Percentiles rank a stretch among this genome's conserved stretches.
Evolutionary conservation across 1,139 yeast genomes (phyloP).

Genomic region (Geotrichum siamense): DNA sequence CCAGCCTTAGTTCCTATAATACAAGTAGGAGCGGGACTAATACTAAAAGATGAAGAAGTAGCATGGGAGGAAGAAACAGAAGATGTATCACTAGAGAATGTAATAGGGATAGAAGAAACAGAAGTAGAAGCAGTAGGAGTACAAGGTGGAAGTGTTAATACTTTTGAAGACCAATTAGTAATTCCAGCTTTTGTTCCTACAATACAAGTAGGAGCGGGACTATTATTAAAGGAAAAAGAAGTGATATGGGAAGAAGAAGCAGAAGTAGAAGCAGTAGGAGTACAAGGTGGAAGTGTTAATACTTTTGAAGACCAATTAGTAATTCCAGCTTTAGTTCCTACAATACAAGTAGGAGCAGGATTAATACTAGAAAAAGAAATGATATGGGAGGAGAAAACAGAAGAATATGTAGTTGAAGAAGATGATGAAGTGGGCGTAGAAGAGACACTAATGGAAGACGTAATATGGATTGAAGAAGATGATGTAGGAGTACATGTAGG

Average conservation of each 20-base stretch:
- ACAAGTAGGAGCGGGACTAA: not conserved
- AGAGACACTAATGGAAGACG: too few species aligned
- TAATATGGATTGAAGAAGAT: too few species aligned
- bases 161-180: too few species aligned
- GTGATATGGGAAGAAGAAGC: too few species aligned
- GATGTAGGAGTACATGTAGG: too few species aligned
- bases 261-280: too few species aligned
- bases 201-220: not conserved
- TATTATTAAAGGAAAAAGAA: too few species aligned
- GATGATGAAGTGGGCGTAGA: not conserved
- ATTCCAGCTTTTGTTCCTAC: not conserved
- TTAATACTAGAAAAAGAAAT: not conserved
- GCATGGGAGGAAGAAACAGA: too few species aligned
- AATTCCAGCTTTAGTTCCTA: not conserved
- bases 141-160: not conserved
- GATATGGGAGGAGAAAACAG: not conserved
- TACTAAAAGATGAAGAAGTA: too few species aligned
- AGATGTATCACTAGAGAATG: conserved; percentile 8
- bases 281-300: not conserved
- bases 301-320: not conserved
- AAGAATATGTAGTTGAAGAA: not conserved
- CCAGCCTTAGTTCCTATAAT: conserved; percentile 12
- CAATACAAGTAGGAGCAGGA: not conserved
- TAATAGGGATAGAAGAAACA: not conserved
- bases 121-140: not conserved